Conservation (phyloP, 345 rosid genomes). For the Euphorbia pulcherrima region DNA sequence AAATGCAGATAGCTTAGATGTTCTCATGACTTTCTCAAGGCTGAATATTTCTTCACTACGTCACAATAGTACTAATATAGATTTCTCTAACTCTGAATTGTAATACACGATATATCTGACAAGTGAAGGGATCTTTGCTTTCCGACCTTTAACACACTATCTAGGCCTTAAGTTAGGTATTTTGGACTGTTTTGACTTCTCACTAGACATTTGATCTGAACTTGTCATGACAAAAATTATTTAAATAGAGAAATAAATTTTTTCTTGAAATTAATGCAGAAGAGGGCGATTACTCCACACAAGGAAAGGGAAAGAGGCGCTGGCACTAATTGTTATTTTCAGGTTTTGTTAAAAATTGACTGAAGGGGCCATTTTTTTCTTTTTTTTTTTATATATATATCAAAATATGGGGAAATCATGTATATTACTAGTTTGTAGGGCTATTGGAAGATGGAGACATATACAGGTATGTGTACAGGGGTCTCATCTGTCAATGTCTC, state of each 20-base stretch:
- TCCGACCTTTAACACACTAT: background rate
- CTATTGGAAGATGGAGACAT: slow-evolving; percentile 43
- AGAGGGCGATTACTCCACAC: slow-evolving; percentile 34
- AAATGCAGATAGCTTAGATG: background rate
- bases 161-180: background rate
- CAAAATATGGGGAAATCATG: slow-evolving; percentile 36
- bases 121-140: background rate
- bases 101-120: background rate
- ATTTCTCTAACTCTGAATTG: too few relatives aligned
- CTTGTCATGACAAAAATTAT: background rate
- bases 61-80: background rate
- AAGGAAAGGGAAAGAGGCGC: slow-evolving; percentile 21
- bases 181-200: background rate
- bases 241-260: background rate
- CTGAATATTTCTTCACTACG: background rate
- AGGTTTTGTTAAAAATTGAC: slow-evolving; percentile 24
- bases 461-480: slow-evolving; percentile 70
- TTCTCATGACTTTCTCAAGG: background rate
- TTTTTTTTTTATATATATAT: slow-evolving; percentile 1
- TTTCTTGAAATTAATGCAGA: slow-evolving; percentile 32
- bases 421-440: slow-evolving; percentile 58
- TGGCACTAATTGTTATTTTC: slow-evolving; percentile 21
- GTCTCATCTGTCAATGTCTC: slow-evolving; percentile 34
- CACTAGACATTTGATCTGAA: background rate
- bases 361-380: slow-evolving; percentile 15